Evolutionary conservation across 2,329 filamentous ascomycete species (phyloP).

Genomic region (Aspergillus viridinutans): DNA sequence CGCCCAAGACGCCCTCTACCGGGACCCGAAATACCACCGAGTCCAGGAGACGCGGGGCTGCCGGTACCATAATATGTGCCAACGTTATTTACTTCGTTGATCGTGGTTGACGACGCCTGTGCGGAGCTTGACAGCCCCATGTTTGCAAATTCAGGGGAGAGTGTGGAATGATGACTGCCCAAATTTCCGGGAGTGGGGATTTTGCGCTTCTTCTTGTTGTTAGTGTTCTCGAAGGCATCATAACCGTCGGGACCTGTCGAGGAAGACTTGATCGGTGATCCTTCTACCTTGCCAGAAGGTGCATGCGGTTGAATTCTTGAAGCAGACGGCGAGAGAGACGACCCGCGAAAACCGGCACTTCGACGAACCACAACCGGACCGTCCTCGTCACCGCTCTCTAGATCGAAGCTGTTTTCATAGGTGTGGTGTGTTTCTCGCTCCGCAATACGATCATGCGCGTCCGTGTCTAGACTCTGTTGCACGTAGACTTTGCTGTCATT

Average conservation of each 20-base stretch:
- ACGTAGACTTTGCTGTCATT: constrained; percentile 44
- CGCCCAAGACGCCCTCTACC: constrained; percentile 81
- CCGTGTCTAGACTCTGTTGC: constrained; percentile 41
- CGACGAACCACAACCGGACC: constrained; percentile 39
- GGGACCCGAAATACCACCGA: constrained; percentile 74
- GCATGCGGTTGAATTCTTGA: constrained; percentile 23
- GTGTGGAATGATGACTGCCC: constrained; percentile 53
- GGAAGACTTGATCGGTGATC: constrained; percentile 50
- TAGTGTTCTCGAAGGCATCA: constrained; percentile 96
- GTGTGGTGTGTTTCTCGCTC: constrained; percentile 40
- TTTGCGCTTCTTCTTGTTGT: constrained; percentile 99
- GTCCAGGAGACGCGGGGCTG: constrained; percentile 50
- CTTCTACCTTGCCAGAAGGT: constrained; percentile 25
- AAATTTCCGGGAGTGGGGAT: constrained; percentile 83
- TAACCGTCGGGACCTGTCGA: constrained; percentile 80
- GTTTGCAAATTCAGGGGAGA: constrained; percentile 62
- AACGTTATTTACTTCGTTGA: constrained; percentile 43
- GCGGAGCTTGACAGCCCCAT: constrained; percentile 54
- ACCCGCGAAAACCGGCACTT: constrained; percentile 39
- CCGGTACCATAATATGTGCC: constrained; percentile 56
- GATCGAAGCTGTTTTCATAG: constrained; percentile 53
- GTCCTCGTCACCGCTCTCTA: constrained; percentile 62
- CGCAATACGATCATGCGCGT: constrained; percentile 35
- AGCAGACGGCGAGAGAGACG: constrained; percentile 30
- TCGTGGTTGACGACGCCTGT: constrained; percentile 42